Percentiles rank a stretch among this genome's conserved stretches.
Evolutionary conservation across 495 filamentous ascomycete genomes (phyloP).

Genomic region (Aspergillus campestris): DNA sequence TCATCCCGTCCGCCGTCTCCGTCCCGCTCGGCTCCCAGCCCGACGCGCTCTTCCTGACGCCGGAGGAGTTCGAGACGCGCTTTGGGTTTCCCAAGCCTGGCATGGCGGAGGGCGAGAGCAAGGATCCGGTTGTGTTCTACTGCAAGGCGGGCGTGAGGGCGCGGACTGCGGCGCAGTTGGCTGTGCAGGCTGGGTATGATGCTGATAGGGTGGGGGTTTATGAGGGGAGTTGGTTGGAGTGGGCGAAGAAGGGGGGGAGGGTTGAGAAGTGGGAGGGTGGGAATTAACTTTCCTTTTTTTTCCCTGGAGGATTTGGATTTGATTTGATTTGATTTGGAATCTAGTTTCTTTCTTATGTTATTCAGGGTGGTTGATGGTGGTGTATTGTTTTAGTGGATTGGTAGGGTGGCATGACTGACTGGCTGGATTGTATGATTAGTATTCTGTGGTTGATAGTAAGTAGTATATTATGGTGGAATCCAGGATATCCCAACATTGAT

Average conservation of each 20-base stretch:
- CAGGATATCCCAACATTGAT: background rate
- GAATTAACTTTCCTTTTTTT: constrained; percentile 9
- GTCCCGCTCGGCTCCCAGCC: constrained; percentile 70
- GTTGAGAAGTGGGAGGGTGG: constrained; percentile 43
- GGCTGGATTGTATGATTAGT: too few species aligned
- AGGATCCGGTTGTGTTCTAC: constrained; percentile 64
- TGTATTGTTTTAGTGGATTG: too few species aligned
- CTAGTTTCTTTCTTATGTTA: background rate
- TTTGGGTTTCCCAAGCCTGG: constrained; percentile 40
- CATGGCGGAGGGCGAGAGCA: constrained; percentile 5
- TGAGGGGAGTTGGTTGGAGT: constrained; percentile 84
- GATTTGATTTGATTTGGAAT: background rate
- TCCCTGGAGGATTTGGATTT: background rate
- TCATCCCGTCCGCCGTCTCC: constrained; percentile 71
- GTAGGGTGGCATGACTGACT: too few species aligned
- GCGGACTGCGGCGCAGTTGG: constrained; percentile 70
- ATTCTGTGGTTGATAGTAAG: background rate
- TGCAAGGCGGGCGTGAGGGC: constrained; percentile 87
- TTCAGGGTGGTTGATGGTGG: background rate
- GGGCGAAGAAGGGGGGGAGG: constrained; percentile 59
- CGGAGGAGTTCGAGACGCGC: constrained; percentile 61
- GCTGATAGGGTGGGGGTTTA: constrained; percentile 70
- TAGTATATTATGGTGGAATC: background rate
- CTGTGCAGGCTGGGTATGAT: constrained; percentile 65
- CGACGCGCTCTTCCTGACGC: constrained; percentile 64